Evolutionary conservation across 2,329 filamentous ascomycete genomes (phyloP), one percentile per base, ranked within the genome.

Genomic region (Corynespora cassiicola): DNA sequence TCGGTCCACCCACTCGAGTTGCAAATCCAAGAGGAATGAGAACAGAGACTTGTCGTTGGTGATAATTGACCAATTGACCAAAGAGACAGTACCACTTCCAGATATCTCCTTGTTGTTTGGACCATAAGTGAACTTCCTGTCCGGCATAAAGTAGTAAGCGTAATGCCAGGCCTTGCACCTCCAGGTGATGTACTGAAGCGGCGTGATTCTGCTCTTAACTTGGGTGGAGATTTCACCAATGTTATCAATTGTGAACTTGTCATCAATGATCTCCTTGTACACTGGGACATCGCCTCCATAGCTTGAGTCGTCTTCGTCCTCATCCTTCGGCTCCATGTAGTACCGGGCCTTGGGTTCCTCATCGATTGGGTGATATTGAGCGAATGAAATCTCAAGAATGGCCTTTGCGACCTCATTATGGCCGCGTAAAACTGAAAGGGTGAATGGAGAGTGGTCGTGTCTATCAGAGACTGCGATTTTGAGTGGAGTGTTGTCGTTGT

Each of bases 161-260:
- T 32, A 46, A 6, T 39, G 19, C 29, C 36, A 33, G 5, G 35
- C 24, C 18, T 33, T 32, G 15, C 12, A 36, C 7, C 14, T 3
- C 62, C 66, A 73, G 4, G 58, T 50, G 5, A 90, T 63, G 39
- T 87, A 63, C 0, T 64, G 47, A 2, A 79, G 58, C 2, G 88
- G 84, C 22, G 75, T 75, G 7, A 77, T 68, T 11, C 74, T 68
- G 39, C 86, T 87, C 58, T 87, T 84, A 42, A 90, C 85, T 38
- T 85, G 76, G 57, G 79, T 84, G 0, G 80, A 81, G 4, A 87
- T 74, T 48, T 88, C 79, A 0, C 86, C 86, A 40, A 94, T 76
- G 51, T 89, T 82, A 11, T 94, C 86, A 35, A 92, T 79, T 0
- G 88, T 94, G 61, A 87, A 88, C 22, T 78, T 74, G 9, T 85